phyloP scores from a whole-genome alignment of 2,329 filamentous ascomycete species.

The Dothistroma pini region DNA sequence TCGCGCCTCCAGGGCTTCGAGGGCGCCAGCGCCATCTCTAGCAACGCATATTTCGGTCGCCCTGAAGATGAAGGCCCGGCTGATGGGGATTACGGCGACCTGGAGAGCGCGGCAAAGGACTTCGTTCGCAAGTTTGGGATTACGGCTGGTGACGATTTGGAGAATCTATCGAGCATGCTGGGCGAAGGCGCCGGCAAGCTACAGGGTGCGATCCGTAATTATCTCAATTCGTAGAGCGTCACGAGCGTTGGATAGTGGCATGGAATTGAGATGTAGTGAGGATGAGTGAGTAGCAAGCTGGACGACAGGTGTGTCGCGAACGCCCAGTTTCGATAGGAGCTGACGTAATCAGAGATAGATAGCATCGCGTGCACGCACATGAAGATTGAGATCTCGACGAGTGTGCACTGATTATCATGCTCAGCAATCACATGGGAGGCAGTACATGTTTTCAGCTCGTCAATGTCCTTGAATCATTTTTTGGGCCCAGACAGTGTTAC shows the following conservation, averaged over 20 bases:
- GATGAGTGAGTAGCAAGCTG: neutral
- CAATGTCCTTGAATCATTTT: neutral
- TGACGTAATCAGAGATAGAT: neutral
- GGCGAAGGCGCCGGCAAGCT: constrained; percentile 82
- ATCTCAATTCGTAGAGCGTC: constrained; percentile 31
- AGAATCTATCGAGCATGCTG: constrained; percentile 77
- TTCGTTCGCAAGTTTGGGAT: constrained; percentile 94
- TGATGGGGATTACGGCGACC: constrained; percentile 73
- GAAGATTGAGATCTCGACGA: too few species aligned
- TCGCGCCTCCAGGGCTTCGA: constrained; percentile 85
- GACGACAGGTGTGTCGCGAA: neutral
- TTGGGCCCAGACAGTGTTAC: neutral
- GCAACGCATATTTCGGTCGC: constrained; percentile 95
- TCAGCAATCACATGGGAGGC: too few species aligned
- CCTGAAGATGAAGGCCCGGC: constrained; percentile 65
- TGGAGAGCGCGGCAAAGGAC: constrained; percentile 92
- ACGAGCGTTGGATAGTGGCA: neutral
- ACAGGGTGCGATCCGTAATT: constrained; percentile 57
- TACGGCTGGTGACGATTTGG: constrained; percentile 91
- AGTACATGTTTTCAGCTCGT: neutral
- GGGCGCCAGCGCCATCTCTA: constrained; percentile 86
- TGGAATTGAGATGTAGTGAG: neutral
- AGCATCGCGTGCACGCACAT: neutral
- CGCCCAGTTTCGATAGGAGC: neutral
- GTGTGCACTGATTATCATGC: too few species aligned